These are phyloP conservation scores for Coleophoma crateriformis DNA, from an alignment of 2,329 filamentous ascomycete species.

Conservation along the genomic window DNA sequence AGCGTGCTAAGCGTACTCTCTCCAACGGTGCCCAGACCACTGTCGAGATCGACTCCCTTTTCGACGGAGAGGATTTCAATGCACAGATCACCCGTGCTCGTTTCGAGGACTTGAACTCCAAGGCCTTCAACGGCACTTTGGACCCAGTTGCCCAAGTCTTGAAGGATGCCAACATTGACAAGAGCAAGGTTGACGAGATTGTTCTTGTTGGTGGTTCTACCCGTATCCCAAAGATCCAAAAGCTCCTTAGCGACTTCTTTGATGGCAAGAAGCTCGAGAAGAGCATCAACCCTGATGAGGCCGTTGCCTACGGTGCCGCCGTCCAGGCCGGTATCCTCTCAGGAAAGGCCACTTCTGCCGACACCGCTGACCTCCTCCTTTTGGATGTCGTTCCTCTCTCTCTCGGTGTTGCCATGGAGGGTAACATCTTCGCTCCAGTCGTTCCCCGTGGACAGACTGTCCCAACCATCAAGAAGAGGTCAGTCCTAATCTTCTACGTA, in stretches of 20 bases:
- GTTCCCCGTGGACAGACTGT: constrained; percentile 75
- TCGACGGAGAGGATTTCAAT: constrained; percentile 97
- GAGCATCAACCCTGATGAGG: constrained; percentile 99
- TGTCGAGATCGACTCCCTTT: constrained; percentile 97
- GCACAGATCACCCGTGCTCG: constrained; percentile 95
- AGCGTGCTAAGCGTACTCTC: constrained; percentile 98
- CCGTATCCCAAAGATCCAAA: constrained; percentile 98
- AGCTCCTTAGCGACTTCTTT: constrained; percentile 98
- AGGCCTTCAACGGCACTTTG: constrained; percentile 88
- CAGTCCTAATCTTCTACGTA: too few relatives aligned
- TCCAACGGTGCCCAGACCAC: constrained; percentile 97
- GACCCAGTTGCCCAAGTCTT: constrained; percentile 95
- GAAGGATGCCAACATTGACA: constrained; percentile 84
- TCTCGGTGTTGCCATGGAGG: constrained; percentile 98
- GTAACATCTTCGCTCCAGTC: constrained; percentile 96
- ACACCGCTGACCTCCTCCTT: constrained; percentile 89
- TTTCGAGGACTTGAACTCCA: constrained; percentile 97
- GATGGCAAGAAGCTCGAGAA: constrained; percentile 99
- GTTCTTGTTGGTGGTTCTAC: constrained; percentile 98
- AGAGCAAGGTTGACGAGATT: constrained; percentile 93
- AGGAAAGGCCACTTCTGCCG: constrained; percentile 92
- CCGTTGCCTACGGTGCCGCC: constrained; percentile 96
- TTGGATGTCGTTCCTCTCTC: constrained; percentile 95
- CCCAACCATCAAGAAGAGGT: constrained; percentile 73
- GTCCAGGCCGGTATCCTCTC: constrained; percentile 99